Percentiles rank a stretch among this genome's conserved stretches.
These are phyloP conservation scores for Suhomyces bokatorum DNA, from an alignment of 1,139 yeast species.

Conservation along the genomic window DNA sequence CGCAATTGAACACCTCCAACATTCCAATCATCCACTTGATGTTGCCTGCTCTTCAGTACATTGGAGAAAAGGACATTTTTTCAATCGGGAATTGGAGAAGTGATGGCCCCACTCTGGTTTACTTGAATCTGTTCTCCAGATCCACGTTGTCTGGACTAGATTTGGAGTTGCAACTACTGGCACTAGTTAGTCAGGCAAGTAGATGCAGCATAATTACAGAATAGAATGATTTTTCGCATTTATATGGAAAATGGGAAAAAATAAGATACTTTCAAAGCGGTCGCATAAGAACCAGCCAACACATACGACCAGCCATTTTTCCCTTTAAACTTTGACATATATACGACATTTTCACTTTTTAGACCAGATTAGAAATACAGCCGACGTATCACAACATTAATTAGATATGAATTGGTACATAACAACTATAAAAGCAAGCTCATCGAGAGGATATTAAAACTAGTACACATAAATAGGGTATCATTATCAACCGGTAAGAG, in stretches of 20 bases:
- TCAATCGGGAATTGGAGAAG: constrained; percentile 44
- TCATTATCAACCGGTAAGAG: constrained; percentile 3
- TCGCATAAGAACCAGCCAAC: constrained; percentile 1
- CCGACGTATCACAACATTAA: too few relatives aligned
- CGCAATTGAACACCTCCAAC: constrained; percentile 52
- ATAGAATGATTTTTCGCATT: not conserved
- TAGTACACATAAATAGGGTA: not conserved
- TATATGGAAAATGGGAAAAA: not conserved
- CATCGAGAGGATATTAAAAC: not conserved
- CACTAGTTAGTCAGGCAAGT: not conserved
- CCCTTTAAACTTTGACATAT: too few relatives aligned
- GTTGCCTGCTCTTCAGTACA: constrained; percentile 8
- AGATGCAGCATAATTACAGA: too few relatives aligned
- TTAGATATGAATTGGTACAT: not conserved
- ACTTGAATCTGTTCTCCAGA: constrained; percentile 47
- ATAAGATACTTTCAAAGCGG: not conserved
- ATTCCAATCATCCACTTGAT: constrained; percentile 53
- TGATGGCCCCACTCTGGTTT: constrained; percentile 40
- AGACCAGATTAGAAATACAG: too few relatives aligned
- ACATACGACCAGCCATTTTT: not conserved
- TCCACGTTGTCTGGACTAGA: constrained; percentile 42
- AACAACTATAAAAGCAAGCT: not conserved
- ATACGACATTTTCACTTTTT: too few relatives aligned
- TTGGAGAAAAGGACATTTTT: constrained; percentile 15
- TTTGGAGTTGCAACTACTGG: constrained; percentile 28